A percentile compares a stretch with the other conserved stretches of the same genome.
phyloP scores from a whole-genome alignment of 441 rosid genomes.

The Gossypium aridum region DNA sequence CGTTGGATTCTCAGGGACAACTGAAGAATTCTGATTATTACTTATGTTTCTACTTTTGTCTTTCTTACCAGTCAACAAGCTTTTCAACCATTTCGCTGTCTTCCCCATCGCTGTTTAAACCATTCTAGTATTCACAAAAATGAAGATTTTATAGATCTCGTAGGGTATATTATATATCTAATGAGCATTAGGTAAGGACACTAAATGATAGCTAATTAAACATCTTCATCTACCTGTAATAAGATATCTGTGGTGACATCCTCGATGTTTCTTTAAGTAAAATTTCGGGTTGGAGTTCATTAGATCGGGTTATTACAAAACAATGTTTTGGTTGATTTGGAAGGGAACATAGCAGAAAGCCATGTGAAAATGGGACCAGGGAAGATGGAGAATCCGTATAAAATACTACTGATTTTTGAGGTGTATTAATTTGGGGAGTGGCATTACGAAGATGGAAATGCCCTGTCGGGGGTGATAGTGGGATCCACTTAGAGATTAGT shows the following conservation, averaged over 20 bases:
- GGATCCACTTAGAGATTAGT: not conserved
- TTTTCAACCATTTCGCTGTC: slow-evolving; percentile 75
- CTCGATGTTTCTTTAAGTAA: not conserved
- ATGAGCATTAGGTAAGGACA: not conserved
- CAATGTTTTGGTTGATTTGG: no score
- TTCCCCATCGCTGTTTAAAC: slow-evolving; percentile 54
- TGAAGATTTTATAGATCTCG: slow-evolving; percentile 16
- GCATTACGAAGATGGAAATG: not conserved
- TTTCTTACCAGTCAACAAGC: slow-evolving; percentile 68
- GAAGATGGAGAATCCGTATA: no score
- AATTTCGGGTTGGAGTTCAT: not conserved
- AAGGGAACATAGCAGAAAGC: no score
- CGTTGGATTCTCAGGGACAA: slow-evolving; percentile 25
- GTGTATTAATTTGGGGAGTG: slow-evolving; percentile 15
- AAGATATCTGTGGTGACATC: not conserved
- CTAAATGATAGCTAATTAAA: slow-evolving; percentile 4
- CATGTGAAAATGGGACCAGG: no score
- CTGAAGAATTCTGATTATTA: slow-evolving; percentile 17
- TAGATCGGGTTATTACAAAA: no score
- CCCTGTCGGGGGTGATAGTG: not conserved
- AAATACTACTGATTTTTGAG: no score
- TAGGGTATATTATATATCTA: not conserved
- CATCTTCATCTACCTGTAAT: not conserved
- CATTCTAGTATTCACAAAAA: slow-evolving; percentile 14
- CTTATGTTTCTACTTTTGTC: slow-evolving; percentile 24